phyloP scores from a whole-genome alignment of 805 yeast species.

The Wickerhamomyces queroliae region DNA sequence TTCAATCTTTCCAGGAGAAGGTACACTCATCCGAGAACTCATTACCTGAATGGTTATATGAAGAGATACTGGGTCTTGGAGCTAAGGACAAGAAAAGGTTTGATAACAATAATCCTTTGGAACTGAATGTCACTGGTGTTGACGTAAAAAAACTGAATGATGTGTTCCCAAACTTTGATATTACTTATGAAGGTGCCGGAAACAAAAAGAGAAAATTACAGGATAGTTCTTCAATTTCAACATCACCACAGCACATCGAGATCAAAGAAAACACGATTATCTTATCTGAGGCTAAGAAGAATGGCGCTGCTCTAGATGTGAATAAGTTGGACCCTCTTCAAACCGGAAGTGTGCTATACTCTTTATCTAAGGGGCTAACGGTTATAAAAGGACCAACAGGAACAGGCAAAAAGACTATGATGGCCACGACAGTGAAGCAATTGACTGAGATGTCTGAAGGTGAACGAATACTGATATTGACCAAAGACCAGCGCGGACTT shows the following conservation, averaged over 20 bases:
- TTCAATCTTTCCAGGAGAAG: slow-evolving; percentile 3
- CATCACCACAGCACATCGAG: too few relatives aligned
- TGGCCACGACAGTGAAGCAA: slow-evolving; percentile 19
- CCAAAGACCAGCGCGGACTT: slow-evolving; percentile 4
- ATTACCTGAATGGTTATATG: slow-evolving; percentile 31
- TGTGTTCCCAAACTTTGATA: too few relatives aligned
- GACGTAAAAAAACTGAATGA: too few relatives aligned
- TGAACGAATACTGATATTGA: slow-evolving; percentile 9
- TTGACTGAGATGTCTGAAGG: slow-evolving; percentile 16
- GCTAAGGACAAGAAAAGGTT: too few relatives aligned
- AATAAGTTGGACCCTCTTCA: not conserved
- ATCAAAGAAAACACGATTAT: too few relatives aligned
- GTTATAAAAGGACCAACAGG: slow-evolving; percentile 50
- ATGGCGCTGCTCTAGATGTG: slow-evolving; percentile 3
- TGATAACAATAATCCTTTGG: too few relatives aligned
- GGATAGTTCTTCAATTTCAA: too few relatives aligned
- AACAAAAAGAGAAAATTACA: too few relatives aligned
- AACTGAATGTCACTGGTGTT: too few relatives aligned
- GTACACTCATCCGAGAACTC: slow-evolving; percentile 3
- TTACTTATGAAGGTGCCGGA: too few relatives aligned
- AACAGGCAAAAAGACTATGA: slow-evolving; percentile 38
- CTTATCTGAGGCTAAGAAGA: not conserved
- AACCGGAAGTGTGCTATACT: slow-evolving; percentile 17
- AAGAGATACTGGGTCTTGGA: slow-evolving; percentile 28
- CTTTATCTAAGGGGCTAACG: slow-evolving; percentile 31